Percentiles rank a stretch among this genome's conserved stretches.
Evolutionary conservation across 2,329 filamentous ascomycete genomes (phyloP).

Genomic region (Sphaerostilbella broomeana): DNA sequence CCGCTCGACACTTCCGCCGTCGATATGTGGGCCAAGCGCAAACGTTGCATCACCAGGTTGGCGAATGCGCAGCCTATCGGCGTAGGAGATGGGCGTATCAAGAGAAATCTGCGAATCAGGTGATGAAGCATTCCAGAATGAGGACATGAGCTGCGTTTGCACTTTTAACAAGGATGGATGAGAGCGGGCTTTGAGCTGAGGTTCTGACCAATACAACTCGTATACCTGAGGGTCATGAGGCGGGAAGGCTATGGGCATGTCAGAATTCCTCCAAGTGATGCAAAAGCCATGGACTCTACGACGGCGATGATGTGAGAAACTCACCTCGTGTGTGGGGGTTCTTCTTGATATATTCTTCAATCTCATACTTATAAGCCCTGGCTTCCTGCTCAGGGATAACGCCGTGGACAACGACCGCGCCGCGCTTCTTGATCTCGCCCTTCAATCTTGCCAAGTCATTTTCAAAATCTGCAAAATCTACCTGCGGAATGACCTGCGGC

Average conservation of each 20-base stretch:
- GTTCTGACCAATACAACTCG: slow-evolving; percentile 67
- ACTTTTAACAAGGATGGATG: slow-evolving; percentile 57
- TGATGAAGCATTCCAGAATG: slow-evolving; percentile 53
- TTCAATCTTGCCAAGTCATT: slow-evolving; percentile 29
- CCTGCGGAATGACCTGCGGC: slow-evolving; percentile 44
- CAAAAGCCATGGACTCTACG: too few species aligned
- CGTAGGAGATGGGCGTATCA: slow-evolving; percentile 57
- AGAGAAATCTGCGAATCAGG: slow-evolving; percentile 41
- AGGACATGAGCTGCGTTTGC: slow-evolving; percentile 55
- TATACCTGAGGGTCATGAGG: slow-evolving; percentile 59
- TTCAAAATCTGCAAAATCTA: slow-evolving; percentile 42
- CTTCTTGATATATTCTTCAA: slow-evolving; percentile 57
- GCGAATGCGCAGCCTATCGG: slow-evolving; percentile 65
- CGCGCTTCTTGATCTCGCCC: slow-evolving; percentile 53
- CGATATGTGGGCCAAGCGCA: slow-evolving; percentile 65
- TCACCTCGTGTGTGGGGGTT: slow-evolving; percentile 55
- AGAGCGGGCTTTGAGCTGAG: slow-evolving; percentile 60
- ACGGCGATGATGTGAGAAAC: slow-evolving; percentile 3
- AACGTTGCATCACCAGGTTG: slow-evolving; percentile 65
- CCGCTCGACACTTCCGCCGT: slow-evolving; percentile 67
- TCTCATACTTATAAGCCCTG: slow-evolving; percentile 55
- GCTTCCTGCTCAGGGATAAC: slow-evolving; percentile 60
- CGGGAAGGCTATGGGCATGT: slow-evolving; percentile 50
- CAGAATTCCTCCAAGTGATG: not conserved
- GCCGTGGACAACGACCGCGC: slow-evolving; percentile 57